Base-by-base conservation (phyloP, 768 basidiomycete species). In the Stropharia rugosoannulata region DNA sequence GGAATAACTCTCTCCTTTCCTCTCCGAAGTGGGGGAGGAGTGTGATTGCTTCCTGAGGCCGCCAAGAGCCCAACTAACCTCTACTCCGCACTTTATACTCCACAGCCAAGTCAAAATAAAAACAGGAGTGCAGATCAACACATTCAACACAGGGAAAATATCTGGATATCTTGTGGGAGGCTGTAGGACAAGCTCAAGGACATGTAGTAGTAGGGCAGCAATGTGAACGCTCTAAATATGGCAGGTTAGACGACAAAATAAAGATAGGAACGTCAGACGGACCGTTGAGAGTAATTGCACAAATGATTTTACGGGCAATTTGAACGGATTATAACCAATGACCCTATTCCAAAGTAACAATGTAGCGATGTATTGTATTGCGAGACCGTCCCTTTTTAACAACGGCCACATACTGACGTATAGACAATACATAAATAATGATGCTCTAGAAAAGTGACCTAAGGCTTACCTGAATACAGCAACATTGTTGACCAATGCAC, bases 41-140 rank as follows among this genome's bases (percentile, higher is more conserved):
- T 47, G 42, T 13, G 54, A 29, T 27, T 58, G 57, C 16, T 39
- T 41, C 48, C 70, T 72, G 16, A 85, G 70, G 0, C 87, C 87
- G 4, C 83, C 81, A 9, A 90, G 66, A 11, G 87, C 90, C 95
- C 94, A 96, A 8, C 83, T 76, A 37, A 86, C 86, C 63, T 95
- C 86, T 19, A 94, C 66, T 18, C 89, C 82, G 45, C 89, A 86
- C 60, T 86, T 88, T 68, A 93, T 84, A 48, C 90, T 91, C 93
- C 93, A 97, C 13, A 94, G 64, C 91, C 91, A 98, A n/a, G 82
- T 77, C 27, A 92, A 68, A 6, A 76, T 81, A 66, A 98, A 96
- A 15, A 96, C 84, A 1, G 85, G 87, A 1, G 87, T 89, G 64
- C 87, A 85, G 43, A 95, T 66, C 13, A 93, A 80, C 2, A 94